Base-by-base conservation (phyloP, 2,329 filamentous ascomycete genomes). In the Penicillium paneum region DNA sequence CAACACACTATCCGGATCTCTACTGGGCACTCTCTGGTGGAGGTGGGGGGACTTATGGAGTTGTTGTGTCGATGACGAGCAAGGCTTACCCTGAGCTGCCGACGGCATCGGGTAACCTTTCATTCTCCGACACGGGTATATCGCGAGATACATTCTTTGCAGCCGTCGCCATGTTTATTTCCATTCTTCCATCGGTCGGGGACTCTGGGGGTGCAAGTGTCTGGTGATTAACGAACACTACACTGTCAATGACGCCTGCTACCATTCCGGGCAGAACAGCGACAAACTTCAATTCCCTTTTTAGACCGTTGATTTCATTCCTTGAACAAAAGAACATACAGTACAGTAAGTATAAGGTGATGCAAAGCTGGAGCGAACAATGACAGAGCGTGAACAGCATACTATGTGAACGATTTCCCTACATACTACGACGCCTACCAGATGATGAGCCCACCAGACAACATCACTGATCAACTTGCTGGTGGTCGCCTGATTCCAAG, bases 391-490 rank as follows among this genome's bases (percentile, higher is more conserved):
- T 19, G 21, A 26, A 19, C 29, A 63, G 59, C 39, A 10, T 58
- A 56, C 28, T 34, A 49, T 17, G 53, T 58, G n/a, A 12, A 58
- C 4, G 45, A 53, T 2, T 61, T 61, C 34, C 42, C 59, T 8
- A 58, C 60, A 8, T 63, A 53, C 26, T 96, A 96, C 71, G 94
- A 94, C 77, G 84, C 79, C 31, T 82, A 90, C 64, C 89, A 95
- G 63, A 83, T 83, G 64, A 80, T 96, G 63, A 88, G 90, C 69
- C 50, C 49, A 8, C 35, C 39, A 7, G 26, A 46, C 8, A 61
- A 61, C 10, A 55, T 63, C 26, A 61, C 55, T 0, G 59, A 61
- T 5, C 50, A 44, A 15, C 44, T 60, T 6, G 12, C 59, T 13
- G 63, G 63, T n/a, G 61, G 63, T 2, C 49, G 60, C 1, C 49